Evolutionary conservation across 73 alveolate species (phyloP).

Genomic region (Paramecium tetraurelia): DNA sequence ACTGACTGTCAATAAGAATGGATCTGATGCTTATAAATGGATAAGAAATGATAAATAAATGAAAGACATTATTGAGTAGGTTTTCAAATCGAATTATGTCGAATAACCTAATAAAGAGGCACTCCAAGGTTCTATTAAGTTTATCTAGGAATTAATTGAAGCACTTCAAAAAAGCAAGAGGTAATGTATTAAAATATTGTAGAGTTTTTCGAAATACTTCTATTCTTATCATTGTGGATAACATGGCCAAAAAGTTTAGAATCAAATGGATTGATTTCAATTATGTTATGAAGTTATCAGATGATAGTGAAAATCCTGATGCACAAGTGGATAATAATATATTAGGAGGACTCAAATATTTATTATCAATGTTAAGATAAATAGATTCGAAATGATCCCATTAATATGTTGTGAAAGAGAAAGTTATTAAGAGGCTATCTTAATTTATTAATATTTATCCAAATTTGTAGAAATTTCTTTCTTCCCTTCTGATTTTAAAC

Average conservation of each 20-base stretch:
- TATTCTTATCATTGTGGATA: slow-evolving; percentile 9
- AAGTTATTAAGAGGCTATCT: background rate
- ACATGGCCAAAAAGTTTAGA: background rate
- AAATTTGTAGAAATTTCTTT: no score
- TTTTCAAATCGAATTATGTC: background rate
- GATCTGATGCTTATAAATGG: background rate
- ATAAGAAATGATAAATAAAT: background rate
- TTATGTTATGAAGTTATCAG: background rate
- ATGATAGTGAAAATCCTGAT: background rate
- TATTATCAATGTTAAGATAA: background rate
- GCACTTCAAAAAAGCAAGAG: background rate
- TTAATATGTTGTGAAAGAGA: background rate
- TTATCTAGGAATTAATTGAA: background rate
- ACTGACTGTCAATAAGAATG: background rate
- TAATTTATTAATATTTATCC: no score
- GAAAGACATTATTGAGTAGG: background rate
- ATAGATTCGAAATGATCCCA: background rate
- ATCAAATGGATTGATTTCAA: slow-evolving; percentile 14
- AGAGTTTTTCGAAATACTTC: slow-evolving; percentile 3
- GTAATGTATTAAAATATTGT: background rate
- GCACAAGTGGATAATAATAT: background rate
- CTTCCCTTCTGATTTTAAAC: no score
- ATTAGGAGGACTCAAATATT: background rate
- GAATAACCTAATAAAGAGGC: background rate
- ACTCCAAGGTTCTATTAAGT: background rate